A percentile compares a stretch with the other conserved stretches of the same genome.
Evolutionary conservation across 2,329 filamentous ascomycete species (phyloP).

Genomic region (Neurospora sp.): DNA sequence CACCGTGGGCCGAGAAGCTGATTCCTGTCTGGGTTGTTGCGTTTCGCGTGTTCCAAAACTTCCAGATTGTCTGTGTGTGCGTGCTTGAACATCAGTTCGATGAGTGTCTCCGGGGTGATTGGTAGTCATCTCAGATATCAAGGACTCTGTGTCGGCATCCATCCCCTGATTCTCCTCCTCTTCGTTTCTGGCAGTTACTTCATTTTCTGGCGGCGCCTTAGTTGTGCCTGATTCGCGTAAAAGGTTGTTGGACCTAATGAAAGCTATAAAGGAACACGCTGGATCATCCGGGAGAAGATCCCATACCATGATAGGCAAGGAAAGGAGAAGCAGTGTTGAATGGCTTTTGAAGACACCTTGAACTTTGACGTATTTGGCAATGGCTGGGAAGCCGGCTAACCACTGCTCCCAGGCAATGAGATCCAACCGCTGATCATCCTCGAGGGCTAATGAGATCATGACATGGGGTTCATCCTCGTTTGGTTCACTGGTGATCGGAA

Average conservation of each 20-base stretch:
- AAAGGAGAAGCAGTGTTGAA: conserved; percentile 47
- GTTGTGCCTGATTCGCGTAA: conserved; percentile 14
- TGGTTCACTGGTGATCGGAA: conserved; percentile 28
- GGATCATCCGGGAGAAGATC: conserved; percentile 47
- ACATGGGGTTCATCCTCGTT: conserved; percentile 48
- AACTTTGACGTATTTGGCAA: conserved; percentile 50
- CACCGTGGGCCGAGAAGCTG: not conserved
- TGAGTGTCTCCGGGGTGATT: conserved; percentile 14
- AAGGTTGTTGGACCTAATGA: conserved; percentile 49
- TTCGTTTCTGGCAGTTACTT: conserved; percentile 14
- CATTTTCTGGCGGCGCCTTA: not conserved
- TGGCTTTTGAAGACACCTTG: conserved; percentile 53
- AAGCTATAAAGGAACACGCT: conserved; percentile 48
- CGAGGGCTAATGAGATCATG: conserved; percentile 49
- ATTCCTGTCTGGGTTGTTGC: not conserved
- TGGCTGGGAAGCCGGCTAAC: conserved; percentile 43
- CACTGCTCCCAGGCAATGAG: conserved; percentile 50
- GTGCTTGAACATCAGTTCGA: not conserved
- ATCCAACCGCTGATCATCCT: conserved; percentile 46
- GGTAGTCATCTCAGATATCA: conserved; percentile 22
- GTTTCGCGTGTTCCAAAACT: not conserved
- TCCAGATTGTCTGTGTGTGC: not conserved
- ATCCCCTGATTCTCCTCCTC: conserved; percentile 8
- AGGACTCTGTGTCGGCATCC: conserved; percentile 19
- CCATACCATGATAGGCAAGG: conserved; percentile 50